phyloP scores from a whole-genome alignment of 371 early-diverging fungal genomes.

The Apophysomyces elegans region DNA sequence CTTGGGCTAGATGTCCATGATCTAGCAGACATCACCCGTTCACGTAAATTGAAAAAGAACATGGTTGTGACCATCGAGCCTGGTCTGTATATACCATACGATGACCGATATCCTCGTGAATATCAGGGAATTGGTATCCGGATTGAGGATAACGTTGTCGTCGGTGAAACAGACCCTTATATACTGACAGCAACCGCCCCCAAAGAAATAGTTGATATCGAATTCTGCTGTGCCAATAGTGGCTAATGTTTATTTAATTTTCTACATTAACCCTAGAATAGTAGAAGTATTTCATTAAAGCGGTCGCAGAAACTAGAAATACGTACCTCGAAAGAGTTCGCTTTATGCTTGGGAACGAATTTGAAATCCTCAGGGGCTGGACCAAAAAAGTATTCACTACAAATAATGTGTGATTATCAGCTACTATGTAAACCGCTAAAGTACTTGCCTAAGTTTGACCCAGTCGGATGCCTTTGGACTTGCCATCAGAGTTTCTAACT shows the following conservation, averaged over 20 bases:
- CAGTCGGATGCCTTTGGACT: constrained; percentile 82
- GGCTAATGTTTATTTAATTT: constrained; percentile 15
- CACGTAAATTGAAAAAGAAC: constrained; percentile 69
- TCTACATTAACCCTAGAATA: constrained; percentile 6
- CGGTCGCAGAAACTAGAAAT: not conserved
- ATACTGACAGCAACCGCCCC: constrained; percentile 81
- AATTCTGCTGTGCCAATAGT: constrained; percentile 58
- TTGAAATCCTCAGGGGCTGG: constrained; percentile 85
- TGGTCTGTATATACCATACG: constrained; percentile 89
- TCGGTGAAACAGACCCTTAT: constrained; percentile 71
- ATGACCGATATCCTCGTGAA: constrained; percentile 74
- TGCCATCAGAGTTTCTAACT: constrained; percentile 94
- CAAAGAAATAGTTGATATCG: constrained; percentile 90
- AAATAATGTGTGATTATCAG: constrained; percentile 10
- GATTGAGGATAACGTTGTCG: constrained; percentile 93
- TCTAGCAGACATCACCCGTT: constrained; percentile 73
- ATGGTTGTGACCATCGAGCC: constrained; percentile 98
- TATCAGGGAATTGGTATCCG: constrained; percentile 94
- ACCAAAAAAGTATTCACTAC: constrained; percentile 78
- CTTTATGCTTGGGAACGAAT: constrained; percentile 93
- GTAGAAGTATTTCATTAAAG: not conserved
- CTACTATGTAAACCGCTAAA: not conserved
- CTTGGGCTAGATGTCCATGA: constrained; percentile 97
- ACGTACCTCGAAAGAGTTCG: constrained; percentile 78
- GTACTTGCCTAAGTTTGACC: constrained; percentile 76